Base-by-base conservation (phyloP, 192 early-diverging fungal species). In the Kickxella alabastrina region DNA sequence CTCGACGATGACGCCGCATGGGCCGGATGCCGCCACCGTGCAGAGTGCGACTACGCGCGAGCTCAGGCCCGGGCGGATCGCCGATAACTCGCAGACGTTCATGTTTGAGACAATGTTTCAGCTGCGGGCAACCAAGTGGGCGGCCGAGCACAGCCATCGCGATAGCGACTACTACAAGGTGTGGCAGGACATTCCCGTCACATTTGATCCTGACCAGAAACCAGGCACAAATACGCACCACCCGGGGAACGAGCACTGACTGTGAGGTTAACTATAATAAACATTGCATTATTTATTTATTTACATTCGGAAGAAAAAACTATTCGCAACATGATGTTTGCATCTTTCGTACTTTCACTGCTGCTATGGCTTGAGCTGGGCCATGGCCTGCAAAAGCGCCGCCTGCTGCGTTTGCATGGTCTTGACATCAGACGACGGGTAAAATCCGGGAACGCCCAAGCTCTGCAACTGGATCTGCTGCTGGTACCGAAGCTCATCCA, bases 41-140 rank as follows among this genome's bases (percentile, higher is more conserved):
- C 73, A 81, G 31, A 81, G 69, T 26, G 93, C 88, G 19, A 83
- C 79, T 17, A 83, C 63, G 7, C 87, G 82, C 40, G 82, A 91
- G 24, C 68, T 92, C 21, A 59, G 67, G 49, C 95, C 95, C 6
- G 78, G 83, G 37, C 86, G 90, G 43, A 82, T 93, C 43, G 85
- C 86, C n/a, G 86, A 88, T 19, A 80, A 80, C 43, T 89, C 87
- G 6, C 82, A 89, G 78, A 87, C 95, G 0, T 97, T 97, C 59
- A 97, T 97, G 95, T 97, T 97, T 63, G 95, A 97, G 68, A 81
- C 87, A 1, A 82, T 75, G 44, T 80, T 87, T 75, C 86, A 89
- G 77, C 68, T 97, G 19, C 83, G 85, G 29, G 63, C 89, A 23
- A 87, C 86, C 34, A 72, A 78, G 41, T 95, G 92, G 95, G 95